phyloP scores from a whole-genome alignment of 345 rosid genomes.

The Populus tremula region DNA sequence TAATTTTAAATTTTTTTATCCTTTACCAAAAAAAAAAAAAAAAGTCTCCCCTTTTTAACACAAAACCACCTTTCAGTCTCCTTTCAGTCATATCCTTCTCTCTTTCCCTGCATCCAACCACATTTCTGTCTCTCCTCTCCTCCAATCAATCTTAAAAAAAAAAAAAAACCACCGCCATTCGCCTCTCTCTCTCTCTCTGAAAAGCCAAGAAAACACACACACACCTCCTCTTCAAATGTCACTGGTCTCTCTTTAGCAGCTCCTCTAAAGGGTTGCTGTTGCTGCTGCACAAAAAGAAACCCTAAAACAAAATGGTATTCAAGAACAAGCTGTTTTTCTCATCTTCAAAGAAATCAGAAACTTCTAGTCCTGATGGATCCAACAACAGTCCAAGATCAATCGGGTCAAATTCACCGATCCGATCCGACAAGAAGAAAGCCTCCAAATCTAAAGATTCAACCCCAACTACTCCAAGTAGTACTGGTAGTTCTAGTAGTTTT shows the following conservation, averaged over 20 bases:
- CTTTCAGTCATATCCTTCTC: conserved; percentile 6
- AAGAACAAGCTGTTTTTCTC: conserved; percentile 88
- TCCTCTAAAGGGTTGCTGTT: conserved; percentile 28
- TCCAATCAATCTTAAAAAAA: neutral
- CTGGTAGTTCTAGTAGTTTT: conserved; percentile 5
- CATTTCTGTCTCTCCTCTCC: neutral
- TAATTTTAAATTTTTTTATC: neutral
- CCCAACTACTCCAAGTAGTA: neutral
- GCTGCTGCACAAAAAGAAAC: conserved; percentile 18
- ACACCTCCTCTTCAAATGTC: neutral
- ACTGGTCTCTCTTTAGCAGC: conserved; percentile 19
- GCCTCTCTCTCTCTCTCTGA: neutral
- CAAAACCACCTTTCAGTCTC: neutral
- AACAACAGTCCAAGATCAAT: conserved; percentile 75
- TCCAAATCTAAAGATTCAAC: conserved; percentile 40
- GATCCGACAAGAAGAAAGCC: conserved; percentile 82
- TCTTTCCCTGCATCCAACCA: neutral
- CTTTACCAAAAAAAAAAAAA: neutral
- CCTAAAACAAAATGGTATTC: conserved; percentile 64
- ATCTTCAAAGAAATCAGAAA: conserved; percentile 77
- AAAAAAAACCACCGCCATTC: neutral
- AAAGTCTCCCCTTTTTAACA: too few relatives aligned
- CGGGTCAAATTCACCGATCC: conserved; percentile 82
- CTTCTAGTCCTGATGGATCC: conserved; percentile 84
- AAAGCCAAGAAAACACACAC: neutral